These are phyloP conservation scores for Plasmodium falciparum DNA, from an alignment of 169 alveolate species.

Conservation along the genomic window DNA sequence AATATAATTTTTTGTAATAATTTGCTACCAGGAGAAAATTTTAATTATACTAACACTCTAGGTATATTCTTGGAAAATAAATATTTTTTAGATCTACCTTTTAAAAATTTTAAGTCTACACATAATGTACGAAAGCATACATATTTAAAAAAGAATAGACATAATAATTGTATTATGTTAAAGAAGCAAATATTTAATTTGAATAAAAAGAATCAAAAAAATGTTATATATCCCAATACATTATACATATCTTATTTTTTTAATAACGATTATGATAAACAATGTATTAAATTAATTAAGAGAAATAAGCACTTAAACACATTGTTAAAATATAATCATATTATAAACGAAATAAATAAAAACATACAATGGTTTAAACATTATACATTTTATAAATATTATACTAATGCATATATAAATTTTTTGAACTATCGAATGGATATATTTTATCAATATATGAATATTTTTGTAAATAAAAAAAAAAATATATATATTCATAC, in stretches of 20 bases:
- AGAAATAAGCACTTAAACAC: constrained; percentile 28
- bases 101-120: not conserved
- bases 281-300: not conserved
- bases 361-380: constrained; percentile 61
- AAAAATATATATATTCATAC: not conserved
- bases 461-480: constrained; percentile 9
- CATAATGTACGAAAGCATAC: not conserved
- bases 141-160: not conserved
- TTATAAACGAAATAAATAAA: constrained; percentile 34
- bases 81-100: constrained; percentile 20
- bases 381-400: constrained; percentile 71
- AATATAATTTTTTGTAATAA: constrained; percentile 55
- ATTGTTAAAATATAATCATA: constrained; percentile 15
- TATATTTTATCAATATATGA: constrained; percentile 17
- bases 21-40: constrained; percentile 48
- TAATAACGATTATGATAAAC: not conserved
- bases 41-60: constrained; percentile 46
- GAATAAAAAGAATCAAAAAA: not conserved
- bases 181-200: not conserved
- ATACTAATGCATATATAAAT: constrained; percentile 58
- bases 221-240: constrained; percentile 7
- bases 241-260: constrained; percentile 37
- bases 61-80: constrained; percentile 51
- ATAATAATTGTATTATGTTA: not conserved
- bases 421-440: constrained; percentile 59